Base-by-base conservation (phyloP, 331 rosid species). In the Pyracantha coccinea region DNA sequence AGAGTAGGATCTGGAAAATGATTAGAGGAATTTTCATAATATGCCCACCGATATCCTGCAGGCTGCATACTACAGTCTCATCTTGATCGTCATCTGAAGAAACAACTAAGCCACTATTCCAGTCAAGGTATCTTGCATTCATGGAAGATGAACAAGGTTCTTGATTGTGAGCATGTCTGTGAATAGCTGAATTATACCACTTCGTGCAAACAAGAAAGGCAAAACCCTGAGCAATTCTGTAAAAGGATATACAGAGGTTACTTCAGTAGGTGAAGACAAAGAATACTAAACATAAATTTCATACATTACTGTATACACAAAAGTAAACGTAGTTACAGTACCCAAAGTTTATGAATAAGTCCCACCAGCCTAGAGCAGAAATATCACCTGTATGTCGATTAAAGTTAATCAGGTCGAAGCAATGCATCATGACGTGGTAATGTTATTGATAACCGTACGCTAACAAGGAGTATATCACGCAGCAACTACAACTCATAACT, bases 321-420 rank as follows among this genome's bases (percentile, higher is more conserved):
- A 64, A 82, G 5, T 27, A 74, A 78, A 41, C 2, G 47, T 41
- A 11, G 47, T 41, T 41, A 4, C 35, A 63, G 69, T 89, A 93
- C 97, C 97, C 88, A 6, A 71, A 93, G 89, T 88, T 93, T 69
- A 93, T 93, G 82, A 93, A 93, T 50, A 93, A 86, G 85, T 93
- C 97, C 98, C 98, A 93, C 98, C 98, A 93, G 78, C 95, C 96
- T 55, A 93, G 79, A 78, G 93, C 91, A 78, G 93, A 88, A 73
- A 88, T 90, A 85, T 89, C 93, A 69, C 98, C 98, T 93, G 90
- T 79, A 79, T 8, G 67, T 66, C 35, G 81, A 23, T 60, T 50
- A 53, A 62, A 78, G 33, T 63, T 31, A 66, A 62, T 75, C 28
- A 75, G 64, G 41, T 66, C 24, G 31, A 71, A 75, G 66, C 15